phyloP scores from a whole-genome alignment of 1,139 yeast species.

The Candida sp. region DNA sequence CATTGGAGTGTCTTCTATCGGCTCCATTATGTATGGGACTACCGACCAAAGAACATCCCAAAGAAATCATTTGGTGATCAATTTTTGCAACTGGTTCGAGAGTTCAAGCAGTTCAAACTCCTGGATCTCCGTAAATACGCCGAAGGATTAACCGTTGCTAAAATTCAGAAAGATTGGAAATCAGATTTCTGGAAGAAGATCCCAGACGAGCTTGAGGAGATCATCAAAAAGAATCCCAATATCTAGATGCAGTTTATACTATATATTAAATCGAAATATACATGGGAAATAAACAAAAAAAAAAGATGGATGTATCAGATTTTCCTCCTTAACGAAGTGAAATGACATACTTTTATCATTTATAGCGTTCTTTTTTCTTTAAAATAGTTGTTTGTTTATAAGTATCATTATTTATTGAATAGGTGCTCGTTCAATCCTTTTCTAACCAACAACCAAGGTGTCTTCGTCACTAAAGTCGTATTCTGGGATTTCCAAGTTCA shows the following conservation, averaged over 20 bases:
- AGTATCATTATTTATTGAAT: conserved; percentile 3
- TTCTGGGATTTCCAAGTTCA: conserved; percentile 95
- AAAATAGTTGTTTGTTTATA: conserved; percentile 1
- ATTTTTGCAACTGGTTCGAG: conserved; percentile 23
- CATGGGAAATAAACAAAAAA: conserved; percentile 8
- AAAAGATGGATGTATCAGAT: conserved; percentile 1
- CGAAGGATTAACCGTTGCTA: conserved; percentile 19
- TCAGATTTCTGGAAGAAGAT: conserved; percentile 34
- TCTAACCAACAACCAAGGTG: conserved; percentile 74
- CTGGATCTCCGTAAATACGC: conserved; percentile 14
- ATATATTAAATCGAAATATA: conserved; percentile 13
- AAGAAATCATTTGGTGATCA: conserved; percentile 23
- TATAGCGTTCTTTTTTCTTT: neutral
- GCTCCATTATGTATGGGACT: conserved; percentile 46
- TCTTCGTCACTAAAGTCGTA: conserved; percentile 83
- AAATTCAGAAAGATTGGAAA: conserved; percentile 25
- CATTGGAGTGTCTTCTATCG: conserved; percentile 73
- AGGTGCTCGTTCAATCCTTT: neutral
- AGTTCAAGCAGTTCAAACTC: conserved; percentile 14
- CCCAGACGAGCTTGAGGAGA: conserved; percentile 44
- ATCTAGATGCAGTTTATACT: conserved; percentile 16
- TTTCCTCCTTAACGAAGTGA: neutral
- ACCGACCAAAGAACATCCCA: conserved; percentile 51
- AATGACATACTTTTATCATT: neutral
- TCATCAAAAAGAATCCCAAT: conserved; percentile 15